These are phyloP conservation scores for Casuarina cunninghamiana DNA, from an alignment of 306 rosid genomes.

Conservation along the genomic window DNA sequence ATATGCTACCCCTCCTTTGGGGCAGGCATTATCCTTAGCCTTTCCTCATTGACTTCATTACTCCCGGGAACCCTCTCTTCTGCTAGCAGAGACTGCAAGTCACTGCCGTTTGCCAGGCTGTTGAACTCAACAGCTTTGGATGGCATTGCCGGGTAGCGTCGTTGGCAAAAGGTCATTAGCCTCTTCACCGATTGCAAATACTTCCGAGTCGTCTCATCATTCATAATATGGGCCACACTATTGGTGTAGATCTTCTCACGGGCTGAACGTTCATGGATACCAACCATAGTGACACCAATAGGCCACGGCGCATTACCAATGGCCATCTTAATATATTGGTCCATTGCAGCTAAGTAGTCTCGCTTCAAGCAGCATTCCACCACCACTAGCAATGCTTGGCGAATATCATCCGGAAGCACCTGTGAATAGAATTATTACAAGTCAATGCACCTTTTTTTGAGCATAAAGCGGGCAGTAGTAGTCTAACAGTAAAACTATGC, in stretches of 20 bases:
- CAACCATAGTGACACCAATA: constrained; percentile 99
- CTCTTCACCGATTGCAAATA: constrained; percentile 92
- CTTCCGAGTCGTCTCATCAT: constrained; percentile 94
- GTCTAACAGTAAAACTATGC: constrained; percentile 7
- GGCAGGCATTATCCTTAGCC: constrained; percentile 79
- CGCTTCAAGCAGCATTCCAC: constrained; percentile 93
- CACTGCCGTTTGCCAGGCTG: constrained; percentile 99
- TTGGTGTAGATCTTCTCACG: constrained; percentile 98
- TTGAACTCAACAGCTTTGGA: constrained; percentile 99
- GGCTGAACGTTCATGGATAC: constrained; percentile 97
- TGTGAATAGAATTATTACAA: constrained; percentile 26
- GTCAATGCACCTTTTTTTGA: constrained; percentile 8
- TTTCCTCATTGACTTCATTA: constrained; percentile 58
- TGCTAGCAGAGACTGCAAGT: constrained; percentile 85
- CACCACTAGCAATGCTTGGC: constrained; percentile 73
- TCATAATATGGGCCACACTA: constrained; percentile 98
- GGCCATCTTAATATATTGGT: constrained; percentile 90
- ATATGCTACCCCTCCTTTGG: constrained; percentile 48
- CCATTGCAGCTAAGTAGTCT: constrained; percentile 98
- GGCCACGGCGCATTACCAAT: constrained; percentile 99
- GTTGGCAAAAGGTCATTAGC: constrained; percentile 92
- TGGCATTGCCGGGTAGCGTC: constrained; percentile 93
- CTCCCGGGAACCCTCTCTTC: constrained; percentile 64
- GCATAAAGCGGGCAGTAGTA: neutral
- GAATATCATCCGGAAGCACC: constrained; percentile 93